These are phyloP conservation scores for Dipteronia dyeriana DNA, from an alignment of 345 rosid genomes.

Conservation along the genomic window DNA sequence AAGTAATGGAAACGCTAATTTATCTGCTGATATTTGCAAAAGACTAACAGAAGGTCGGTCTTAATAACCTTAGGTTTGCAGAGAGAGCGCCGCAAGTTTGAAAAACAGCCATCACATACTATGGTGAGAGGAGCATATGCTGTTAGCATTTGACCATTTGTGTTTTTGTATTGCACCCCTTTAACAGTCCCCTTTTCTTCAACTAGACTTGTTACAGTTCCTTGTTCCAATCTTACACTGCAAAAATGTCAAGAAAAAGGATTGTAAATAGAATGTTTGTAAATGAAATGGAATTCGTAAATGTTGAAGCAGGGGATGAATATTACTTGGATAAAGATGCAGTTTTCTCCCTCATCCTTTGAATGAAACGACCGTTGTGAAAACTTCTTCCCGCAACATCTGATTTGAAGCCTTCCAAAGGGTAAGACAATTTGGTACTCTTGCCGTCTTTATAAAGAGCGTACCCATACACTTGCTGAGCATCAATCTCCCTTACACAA, in stretches of 20 bases:
- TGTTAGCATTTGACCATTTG: background rate
- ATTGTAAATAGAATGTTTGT: background rate
- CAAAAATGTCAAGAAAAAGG: background rate
- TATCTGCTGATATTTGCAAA: background rate
- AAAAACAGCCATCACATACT: slow-evolving; percentile 4
- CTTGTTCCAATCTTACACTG: slow-evolving; percentile 6
- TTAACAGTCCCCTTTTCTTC: slow-evolving; percentile 10
- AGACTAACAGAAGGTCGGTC: background rate
- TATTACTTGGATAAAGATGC: background rate
- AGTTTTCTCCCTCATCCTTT: background rate
- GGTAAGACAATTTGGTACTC: background rate
- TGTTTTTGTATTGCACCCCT: background rate
- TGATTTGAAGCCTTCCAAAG: background rate
- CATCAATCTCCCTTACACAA: slow-evolving; percentile 10
- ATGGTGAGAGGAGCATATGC: background rate
- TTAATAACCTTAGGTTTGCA: background rate
- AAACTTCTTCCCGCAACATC: slow-evolving; percentile 9
- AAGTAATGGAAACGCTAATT: background rate
- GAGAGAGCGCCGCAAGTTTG: background rate
- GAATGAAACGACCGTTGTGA: slow-evolving; percentile 5
- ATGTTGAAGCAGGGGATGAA: background rate
- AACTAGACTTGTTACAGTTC: background rate
- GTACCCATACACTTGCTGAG: background rate
- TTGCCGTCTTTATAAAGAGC: background rate
- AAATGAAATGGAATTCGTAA: background rate